A percentile compares a stretch with the other conserved stretches of the same genome.
These are phyloP conservation scores for Xylaria sp. DNA, from an alignment of 2,329 filamentous ascomycete species.

Conservation along the genomic window DNA sequence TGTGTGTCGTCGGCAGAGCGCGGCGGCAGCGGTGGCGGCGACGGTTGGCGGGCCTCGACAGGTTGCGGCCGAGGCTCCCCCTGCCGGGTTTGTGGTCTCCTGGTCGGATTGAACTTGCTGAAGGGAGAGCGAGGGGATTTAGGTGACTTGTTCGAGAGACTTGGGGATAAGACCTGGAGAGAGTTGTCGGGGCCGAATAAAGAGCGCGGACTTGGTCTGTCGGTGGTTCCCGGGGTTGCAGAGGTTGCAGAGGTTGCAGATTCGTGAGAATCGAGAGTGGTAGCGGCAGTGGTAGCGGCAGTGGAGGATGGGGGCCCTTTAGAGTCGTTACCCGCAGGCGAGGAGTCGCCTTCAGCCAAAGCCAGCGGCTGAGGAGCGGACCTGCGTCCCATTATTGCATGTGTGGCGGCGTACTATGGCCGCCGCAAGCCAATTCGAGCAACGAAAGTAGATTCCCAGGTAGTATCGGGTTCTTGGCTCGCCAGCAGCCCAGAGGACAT, in stretches of 20 bases:
- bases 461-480: slow-evolving; percentile 29
- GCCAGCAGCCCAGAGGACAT: slow-evolving; percentile 25
- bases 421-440: slow-evolving; percentile 26
- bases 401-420: slow-evolving; percentile 26
- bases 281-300: slow-evolving; percentile 28
- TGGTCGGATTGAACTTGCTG: slow-evolving; percentile 39
- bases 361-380: slow-evolving; percentile 63
- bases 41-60: slow-evolving; percentile 18
- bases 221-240: slow-evolving; percentile 29
- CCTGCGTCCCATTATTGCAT: slow-evolving; percentile 60
- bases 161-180: slow-evolving; percentile 38
- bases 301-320: slow-evolving; percentile 40
- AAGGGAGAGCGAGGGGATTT: slow-evolving; percentile 43
- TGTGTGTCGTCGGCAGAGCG: slow-evolving; percentile 38
- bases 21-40: slow-evolving; percentile 28
- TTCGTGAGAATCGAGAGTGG: slow-evolving; percentile 32
- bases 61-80: slow-evolving; percentile 22
- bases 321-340: slow-evolving; percentile 37
- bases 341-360: slow-evolving; percentile 52
- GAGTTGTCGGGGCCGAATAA: slow-evolving; percentile 31
- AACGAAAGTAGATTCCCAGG: slow-evolving; percentile 13
- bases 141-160: slow-evolving; percentile 38
- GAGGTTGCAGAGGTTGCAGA: slow-evolving; percentile 29
- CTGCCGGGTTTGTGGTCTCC: slow-evolving; percentile 33
- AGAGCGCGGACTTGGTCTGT: slow-evolving; percentile 35